These are phyloP conservation scores for Coemansia sp. DNA, from an alignment of 192 early-diverging fungal genomes.

Conservation along the genomic window DNA sequence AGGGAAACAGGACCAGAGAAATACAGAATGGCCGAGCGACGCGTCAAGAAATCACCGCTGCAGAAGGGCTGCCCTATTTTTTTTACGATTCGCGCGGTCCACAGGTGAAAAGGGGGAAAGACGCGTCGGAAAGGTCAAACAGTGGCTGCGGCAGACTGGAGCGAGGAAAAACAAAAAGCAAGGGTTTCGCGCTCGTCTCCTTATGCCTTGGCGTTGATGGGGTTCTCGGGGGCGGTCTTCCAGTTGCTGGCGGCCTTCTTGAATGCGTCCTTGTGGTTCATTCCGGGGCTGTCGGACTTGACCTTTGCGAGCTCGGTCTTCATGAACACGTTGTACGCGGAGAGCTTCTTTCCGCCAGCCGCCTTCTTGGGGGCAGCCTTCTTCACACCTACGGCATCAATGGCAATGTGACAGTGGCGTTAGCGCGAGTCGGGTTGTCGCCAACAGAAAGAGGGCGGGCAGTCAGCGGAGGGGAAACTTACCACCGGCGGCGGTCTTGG, in stretches of 20 bases:
- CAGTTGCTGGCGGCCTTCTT: conserved; percentile 65
- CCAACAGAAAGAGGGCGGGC: background rate
- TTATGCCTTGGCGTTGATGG: conserved; percentile 43
- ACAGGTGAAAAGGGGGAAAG: background rate
- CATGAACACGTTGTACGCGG: conserved; percentile 74
- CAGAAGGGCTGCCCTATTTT: background rate
- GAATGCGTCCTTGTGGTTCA: conserved; percentile 72
- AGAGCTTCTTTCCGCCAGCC: conserved; percentile 54
- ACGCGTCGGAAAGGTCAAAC: background rate
- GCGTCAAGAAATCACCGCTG: conserved; percentile 5
- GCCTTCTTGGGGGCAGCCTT: background rate
- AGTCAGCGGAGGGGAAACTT: background rate
- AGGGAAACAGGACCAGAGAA: background rate
- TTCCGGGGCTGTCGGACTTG: conserved; percentile 63
- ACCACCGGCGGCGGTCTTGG: conserved; percentile 11
- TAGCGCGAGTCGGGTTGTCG: background rate
- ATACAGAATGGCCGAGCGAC: conserved; percentile 3
- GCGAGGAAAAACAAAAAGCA: background rate
- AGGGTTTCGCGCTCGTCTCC: background rate
- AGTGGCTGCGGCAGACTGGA: conserved; percentile 5
- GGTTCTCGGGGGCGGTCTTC: conserved; percentile 66
- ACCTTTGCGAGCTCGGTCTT: conserved; percentile 69
- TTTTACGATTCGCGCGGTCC: conserved; percentile 5
- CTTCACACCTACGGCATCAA: background rate
- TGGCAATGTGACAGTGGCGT: background rate